phyloP scores from a whole-genome alignment of 176 grass and related monocot genomes.

The Avena insularis region DNA sequence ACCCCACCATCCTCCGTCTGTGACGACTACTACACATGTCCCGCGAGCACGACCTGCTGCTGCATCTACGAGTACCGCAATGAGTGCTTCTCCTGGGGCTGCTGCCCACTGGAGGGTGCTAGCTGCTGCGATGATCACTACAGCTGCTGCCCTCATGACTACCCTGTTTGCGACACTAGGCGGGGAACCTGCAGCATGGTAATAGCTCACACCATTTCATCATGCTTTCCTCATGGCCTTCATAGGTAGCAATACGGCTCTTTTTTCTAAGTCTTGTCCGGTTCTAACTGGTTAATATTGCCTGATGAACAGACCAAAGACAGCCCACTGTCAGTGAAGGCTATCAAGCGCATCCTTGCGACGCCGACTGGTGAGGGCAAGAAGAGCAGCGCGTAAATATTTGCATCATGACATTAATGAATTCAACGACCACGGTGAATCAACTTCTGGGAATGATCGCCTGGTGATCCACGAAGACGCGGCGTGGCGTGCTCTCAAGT shows the following conservation, averaged over 20 bases:
- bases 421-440: background rate
- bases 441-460: background rate
- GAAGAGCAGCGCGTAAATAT: slow-evolving; percentile 66
- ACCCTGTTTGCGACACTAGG: slow-evolving; percentile 70
- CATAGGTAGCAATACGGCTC: background rate
- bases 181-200: slow-evolving; percentile 80
- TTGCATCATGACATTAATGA: background rate
- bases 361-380: slow-evolving; percentile 60
- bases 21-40: slow-evolving; percentile 74
- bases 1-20: slow-evolving; percentile 46
- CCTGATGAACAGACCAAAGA: slow-evolving; percentile 65
- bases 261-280: background rate
- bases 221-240: background rate
- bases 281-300: slow-evolving; percentile 19
- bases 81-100: slow-evolving; percentile 80
- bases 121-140: slow-evolving; percentile 94
- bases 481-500: slow-evolving; percentile 19
- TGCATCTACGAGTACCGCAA: slow-evolving; percentile 75
- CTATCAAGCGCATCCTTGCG: slow-evolving; percentile 65
- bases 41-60: slow-evolving; percentile 79
- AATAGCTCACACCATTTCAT: slow-evolving; percentile 4
- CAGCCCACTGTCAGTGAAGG: slow-evolving; percentile 80
- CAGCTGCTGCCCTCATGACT: slow-evolving; percentile 95
- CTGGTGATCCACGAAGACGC: background rate
- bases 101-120: slow-evolving; percentile 85